Percentiles rank a stretch among this genome's conserved stretches.
Evolutionary conservation across 768 basidiomycete species (phyloP).

Genomic region (Russula abietina): DNA sequence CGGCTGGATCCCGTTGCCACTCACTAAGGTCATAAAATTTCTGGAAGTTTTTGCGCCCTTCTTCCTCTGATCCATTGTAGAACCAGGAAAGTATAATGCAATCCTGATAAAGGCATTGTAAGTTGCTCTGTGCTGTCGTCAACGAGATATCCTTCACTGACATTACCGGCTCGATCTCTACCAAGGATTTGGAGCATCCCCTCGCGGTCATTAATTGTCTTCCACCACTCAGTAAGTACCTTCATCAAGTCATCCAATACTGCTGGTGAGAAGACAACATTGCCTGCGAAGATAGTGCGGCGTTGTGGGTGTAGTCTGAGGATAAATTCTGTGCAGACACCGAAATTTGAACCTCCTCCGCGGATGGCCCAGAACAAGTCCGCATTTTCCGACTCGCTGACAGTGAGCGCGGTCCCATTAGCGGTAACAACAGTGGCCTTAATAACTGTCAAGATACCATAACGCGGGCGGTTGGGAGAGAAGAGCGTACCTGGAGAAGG

Average conservation of each 20-base stretch:
- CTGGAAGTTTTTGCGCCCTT: no score
- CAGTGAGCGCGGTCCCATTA: constrained; percentile 36
- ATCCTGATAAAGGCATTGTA: constrained; percentile 32
- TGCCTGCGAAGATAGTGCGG: no score
- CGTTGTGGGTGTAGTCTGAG: no score
- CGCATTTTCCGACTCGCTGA: constrained; percentile 26
- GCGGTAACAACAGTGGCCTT: constrained; percentile 44
- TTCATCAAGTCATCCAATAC: constrained; percentile 28
- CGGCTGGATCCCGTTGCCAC: constrained; percentile 15
- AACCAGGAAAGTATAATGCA: constrained; percentile 36
- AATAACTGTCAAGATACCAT: not conserved
- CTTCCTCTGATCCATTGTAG: constrained; percentile 46
- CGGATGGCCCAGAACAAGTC: constrained; percentile 54
- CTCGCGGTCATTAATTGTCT: constrained; percentile 41
- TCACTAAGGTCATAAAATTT: constrained; percentile 44
- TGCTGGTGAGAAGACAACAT: constrained; percentile 33
- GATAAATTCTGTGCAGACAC: no score
- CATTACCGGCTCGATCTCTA: constrained; percentile 37
- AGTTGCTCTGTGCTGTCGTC: not conserved
- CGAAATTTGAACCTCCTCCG: no score
- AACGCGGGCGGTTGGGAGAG: constrained; percentile 24
- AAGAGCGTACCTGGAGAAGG: constrained; percentile 30
- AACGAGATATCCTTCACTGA: no score
- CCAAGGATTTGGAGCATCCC: constrained; percentile 34
- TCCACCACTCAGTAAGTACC: constrained; percentile 22